Percentiles rank a stretch among this genome's conserved stretches.
Conservation (phyloP, 2,329 filamentous ascomycete genomes). For the Cladophialophora chaetospira region DNA sequence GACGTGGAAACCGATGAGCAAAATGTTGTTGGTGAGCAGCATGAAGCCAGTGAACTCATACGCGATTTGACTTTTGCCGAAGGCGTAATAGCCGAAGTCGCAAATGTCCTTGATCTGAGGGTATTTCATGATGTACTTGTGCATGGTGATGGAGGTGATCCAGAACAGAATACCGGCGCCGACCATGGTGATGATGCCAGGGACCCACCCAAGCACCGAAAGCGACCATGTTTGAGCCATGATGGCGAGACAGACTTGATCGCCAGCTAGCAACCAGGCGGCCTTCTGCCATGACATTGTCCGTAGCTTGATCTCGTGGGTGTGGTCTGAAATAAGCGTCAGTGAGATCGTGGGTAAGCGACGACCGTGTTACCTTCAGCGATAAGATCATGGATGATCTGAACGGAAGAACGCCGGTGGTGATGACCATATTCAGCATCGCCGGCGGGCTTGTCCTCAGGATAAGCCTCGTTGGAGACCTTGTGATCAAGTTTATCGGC, state of each 20-base stretch:
- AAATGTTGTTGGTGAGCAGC: slow-evolving; percentile 55
- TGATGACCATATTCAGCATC: not conserved
- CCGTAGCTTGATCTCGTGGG: slow-evolving; percentile 55
- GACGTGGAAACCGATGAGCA: slow-evolving; percentile 55
- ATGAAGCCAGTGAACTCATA: slow-evolving; percentile 51
- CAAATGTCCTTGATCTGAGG: slow-evolving; percentile 55
- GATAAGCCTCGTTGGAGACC: not conserved
- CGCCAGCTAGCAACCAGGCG: slow-evolving; percentile 51
- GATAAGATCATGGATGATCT: slow-evolving; percentile 31
- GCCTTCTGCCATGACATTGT: slow-evolving; percentile 58
- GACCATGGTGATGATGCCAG: slow-evolving; percentile 52
- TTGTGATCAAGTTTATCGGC: not conserved
- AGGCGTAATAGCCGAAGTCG: slow-evolving; percentile 50
- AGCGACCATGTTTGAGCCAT: slow-evolving; percentile 57
- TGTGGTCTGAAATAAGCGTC: slow-evolving; percentile 41
- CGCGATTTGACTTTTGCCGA: slow-evolving; percentile 47
- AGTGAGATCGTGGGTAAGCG: not conserved
- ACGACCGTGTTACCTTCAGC: slow-evolving; percentile 32
- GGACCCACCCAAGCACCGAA: slow-evolving; percentile 52
- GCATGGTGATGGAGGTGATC: slow-evolving; percentile 55
- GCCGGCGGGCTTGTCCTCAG: slow-evolving; percentile 5
- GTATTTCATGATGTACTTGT: slow-evolving; percentile 56
- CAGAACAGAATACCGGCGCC: slow-evolving; percentile 50
- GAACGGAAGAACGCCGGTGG: not conserved
- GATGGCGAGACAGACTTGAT: slow-evolving; percentile 55